Evolutionary conservation across 2,329 filamentous ascomycete species (phyloP).

Genomic region (Apiospora malaysiana): DNA sequence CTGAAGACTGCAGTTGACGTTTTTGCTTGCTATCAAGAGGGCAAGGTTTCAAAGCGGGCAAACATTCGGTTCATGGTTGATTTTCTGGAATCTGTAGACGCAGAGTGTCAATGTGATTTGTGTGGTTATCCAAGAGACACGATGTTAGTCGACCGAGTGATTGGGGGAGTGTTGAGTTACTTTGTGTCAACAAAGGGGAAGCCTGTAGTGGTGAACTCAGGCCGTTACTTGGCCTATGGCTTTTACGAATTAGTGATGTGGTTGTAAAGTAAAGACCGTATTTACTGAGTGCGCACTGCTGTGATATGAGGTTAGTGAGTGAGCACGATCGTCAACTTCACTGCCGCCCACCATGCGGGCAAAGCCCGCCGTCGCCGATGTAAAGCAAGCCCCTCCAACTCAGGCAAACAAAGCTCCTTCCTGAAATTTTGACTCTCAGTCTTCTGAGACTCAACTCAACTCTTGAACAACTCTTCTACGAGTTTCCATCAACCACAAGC

Average conservation of each 20-base stretch:
- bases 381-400: not conserved
- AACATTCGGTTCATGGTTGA: too few relatives aligned
- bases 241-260: too few relatives aligned
- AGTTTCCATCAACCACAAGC: not conserved
- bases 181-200: not conserved
- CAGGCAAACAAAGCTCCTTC: not conserved
- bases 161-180: too few relatives aligned
- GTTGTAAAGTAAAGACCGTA: not conserved
- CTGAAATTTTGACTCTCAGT: not conserved
- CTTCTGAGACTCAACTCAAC: not conserved
- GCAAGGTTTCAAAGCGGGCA: too few relatives aligned
- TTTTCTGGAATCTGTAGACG: too few relatives aligned
- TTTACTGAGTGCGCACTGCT: not conserved
- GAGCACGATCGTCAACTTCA: not conserved
- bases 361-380: not conserved
- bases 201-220: not conserved
- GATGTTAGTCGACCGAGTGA: too few relatives aligned
- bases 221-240: fast-evolving
- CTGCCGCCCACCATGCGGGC: not conserved
- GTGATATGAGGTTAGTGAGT: not conserved
- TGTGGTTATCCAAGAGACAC: too few relatives aligned
- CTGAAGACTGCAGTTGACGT: too few relatives aligned
- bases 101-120: too few relatives aligned
- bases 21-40: too few relatives aligned
- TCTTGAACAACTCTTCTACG: not conserved